These are phyloP conservation scores for Backusella luteola DNA, from an alignment of 192 early-diverging fungal species.

Conservation along the genomic window DNA sequence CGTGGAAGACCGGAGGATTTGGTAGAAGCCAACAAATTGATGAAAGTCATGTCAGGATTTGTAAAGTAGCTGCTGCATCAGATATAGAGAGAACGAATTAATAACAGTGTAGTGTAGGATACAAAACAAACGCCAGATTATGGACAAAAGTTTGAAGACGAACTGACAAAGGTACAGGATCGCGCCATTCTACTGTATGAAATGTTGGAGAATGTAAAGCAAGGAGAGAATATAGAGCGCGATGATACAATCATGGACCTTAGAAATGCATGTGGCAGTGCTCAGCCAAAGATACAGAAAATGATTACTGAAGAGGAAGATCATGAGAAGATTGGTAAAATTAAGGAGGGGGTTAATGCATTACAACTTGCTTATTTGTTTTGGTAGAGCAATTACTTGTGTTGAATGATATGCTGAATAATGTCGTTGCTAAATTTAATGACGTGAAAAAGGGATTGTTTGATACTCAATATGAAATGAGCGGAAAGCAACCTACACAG, in stretches of 20 bases:
- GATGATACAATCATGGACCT: conserved; percentile 60
- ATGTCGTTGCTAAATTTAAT: conserved; percentile 69
- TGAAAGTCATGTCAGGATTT: conserved; percentile 98
- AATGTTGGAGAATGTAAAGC: conserved; percentile 69
- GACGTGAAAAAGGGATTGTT: conserved; percentile 51
- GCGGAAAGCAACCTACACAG: conserved; percentile 16
- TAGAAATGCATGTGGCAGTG: conserved; percentile 58
- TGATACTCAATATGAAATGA: conserved; percentile 36
- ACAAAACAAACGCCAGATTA: conserved; percentile 77
- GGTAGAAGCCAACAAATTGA: conserved; percentile 93
- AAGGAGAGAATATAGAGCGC: conserved; percentile 49
- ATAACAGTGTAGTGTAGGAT: conserved; percentile 38
- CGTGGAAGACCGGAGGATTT: conserved; percentile 92
- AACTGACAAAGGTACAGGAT: conserved; percentile 79
- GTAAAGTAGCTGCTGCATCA: conserved; percentile 39
- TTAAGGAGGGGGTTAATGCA: neutral
- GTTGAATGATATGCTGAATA: conserved; percentile 80
- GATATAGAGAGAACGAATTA: neutral
- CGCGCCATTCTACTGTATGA: conserved; percentile 77
- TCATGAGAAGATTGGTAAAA: conserved; percentile 70
- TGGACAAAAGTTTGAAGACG: conserved; percentile 78
- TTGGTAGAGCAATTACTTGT: conserved; percentile 60
- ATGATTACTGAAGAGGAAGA: conserved; percentile 73
- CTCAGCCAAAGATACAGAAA: conserved; percentile 73
- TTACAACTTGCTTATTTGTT: neutral